Evolutionary conservation across 2,329 filamentous ascomycete genomes (phyloP).

Genomic region (Apiospora arundinis): DNA sequence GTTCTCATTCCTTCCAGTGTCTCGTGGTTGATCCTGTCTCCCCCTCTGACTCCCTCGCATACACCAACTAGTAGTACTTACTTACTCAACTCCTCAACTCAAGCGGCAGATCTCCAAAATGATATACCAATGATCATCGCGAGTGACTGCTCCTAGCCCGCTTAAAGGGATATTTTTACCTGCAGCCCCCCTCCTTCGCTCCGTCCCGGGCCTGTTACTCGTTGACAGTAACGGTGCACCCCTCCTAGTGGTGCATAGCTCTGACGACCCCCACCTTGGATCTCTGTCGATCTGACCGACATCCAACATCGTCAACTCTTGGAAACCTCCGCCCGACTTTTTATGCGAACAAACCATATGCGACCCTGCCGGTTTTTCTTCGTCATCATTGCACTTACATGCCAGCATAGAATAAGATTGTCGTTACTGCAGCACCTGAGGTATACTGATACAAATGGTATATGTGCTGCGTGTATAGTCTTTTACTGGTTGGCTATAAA

Average conservation of each 20-base stretch:
- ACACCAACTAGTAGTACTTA: too few species aligned
- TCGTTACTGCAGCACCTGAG: background rate
- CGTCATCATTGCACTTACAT: background rate
- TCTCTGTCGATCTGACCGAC: constrained; percentile 5
- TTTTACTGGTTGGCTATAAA: background rate
- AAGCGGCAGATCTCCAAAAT: background rate
- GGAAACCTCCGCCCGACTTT: background rate
- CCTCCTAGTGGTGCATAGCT: constrained; percentile 1
- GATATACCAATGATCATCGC: background rate
- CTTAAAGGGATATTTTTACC: constrained; percentile 1
- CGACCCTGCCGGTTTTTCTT: background rate
- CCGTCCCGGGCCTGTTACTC: background rate
- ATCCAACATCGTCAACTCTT: constrained; percentile 8
- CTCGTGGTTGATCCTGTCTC: background rate
- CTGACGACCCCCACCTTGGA: constrained; percentile 6
- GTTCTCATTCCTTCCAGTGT: background rate
- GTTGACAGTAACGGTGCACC: background rate
- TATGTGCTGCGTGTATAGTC: background rate
- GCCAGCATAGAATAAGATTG: background rate
- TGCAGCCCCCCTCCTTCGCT: background rate
- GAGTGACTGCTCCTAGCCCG: background rate
- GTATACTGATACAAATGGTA: background rate
- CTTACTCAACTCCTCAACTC: background rate
- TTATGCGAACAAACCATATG: constrained; percentile 3
- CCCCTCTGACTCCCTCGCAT: background rate